Evolutionary conservation across 768 basidiomycete species (phyloP).

Genomic region (Chalciporus pseudorubinellus): DNA sequence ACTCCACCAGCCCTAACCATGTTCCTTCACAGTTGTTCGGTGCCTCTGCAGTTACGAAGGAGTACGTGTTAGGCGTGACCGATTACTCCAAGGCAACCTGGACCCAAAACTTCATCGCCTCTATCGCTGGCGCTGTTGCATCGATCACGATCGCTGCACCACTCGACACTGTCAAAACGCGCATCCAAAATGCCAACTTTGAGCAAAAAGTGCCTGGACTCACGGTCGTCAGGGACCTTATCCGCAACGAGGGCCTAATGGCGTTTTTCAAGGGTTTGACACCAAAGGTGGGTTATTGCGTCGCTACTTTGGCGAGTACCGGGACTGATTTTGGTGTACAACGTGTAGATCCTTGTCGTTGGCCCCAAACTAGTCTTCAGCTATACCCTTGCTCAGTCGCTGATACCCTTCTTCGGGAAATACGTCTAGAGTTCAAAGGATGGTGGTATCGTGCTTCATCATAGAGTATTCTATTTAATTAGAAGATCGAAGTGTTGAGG

Average conservation of each 20-base stretch:
- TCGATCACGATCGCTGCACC: constrained; percentile 97
- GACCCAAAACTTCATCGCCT: constrained; percentile 96
- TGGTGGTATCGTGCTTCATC: too few species aligned
- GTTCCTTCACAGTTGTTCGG: constrained; percentile 75
- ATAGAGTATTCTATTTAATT: too few species aligned
- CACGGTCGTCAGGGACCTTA: constrained; percentile 78
- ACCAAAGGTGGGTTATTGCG: constrained; percentile 69
- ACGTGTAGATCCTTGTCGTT: constrained; percentile 81
- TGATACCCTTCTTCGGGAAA: constrained; percentile 89
- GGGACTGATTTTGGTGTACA: neutral
- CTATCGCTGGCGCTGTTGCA: constrained; percentile 89
- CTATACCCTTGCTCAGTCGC: constrained; percentile 94
- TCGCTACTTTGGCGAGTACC: neutral
- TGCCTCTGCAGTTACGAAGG: constrained; percentile 92
- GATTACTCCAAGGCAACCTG: constrained; percentile 97
- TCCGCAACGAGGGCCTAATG: constrained; percentile 77
- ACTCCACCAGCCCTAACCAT: neutral
- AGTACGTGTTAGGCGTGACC: constrained; percentile 75
- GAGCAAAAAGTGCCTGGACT: constrained; percentile 78
- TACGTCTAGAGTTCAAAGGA: constrained; percentile 53
- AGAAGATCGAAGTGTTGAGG: too few species aligned
- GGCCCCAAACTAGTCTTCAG: constrained; percentile 98
- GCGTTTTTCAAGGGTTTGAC: constrained; percentile 99
- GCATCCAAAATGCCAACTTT: constrained; percentile 98
- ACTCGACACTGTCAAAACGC: constrained; percentile 93